phyloP scores from a whole-genome alignment of 345 rosid species.

The Erodium maritimum region DNA sequence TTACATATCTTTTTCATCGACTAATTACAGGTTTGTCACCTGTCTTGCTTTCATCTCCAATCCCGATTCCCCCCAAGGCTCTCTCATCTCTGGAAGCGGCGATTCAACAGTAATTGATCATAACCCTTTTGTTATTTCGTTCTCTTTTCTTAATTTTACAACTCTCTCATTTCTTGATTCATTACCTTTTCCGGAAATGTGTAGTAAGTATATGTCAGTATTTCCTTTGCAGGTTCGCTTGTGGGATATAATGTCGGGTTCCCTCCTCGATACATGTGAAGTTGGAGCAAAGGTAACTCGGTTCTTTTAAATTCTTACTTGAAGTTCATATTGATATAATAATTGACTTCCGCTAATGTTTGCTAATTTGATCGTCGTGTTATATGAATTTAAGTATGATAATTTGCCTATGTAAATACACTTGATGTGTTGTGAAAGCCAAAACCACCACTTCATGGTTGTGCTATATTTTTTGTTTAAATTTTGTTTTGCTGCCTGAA shows the following conservation, averaged over 20 bases:
- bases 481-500: constrained; percentile 28
- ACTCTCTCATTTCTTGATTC: too few relatives aligned
- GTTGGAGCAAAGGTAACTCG: constrained; percentile 66
- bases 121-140: too few relatives aligned
- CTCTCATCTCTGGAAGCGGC: constrained; percentile 89
- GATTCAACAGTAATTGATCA: constrained; percentile 92
- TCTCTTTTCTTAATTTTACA: too few relatives aligned
- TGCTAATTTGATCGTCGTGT: too few relatives aligned
- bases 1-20: constrained; percentile 1
- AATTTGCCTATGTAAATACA: too few relatives aligned
- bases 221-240: constrained; percentile 55
- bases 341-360: neutral
- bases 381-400: too few relatives aligned
- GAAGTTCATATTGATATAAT: too few relatives aligned
- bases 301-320: too few relatives aligned
- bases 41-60: constrained; percentile 56
- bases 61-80: constrained; percentile 40
- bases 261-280: constrained; percentile 76
- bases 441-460: too few relatives aligned
- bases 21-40: constrained; percentile 53
- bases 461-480: constrained; percentile 3
- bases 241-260: constrained; percentile 75
- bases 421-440: too few relatives aligned
- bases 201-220: neutral
- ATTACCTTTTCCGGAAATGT: constrained; percentile 2